phyloP scores from a whole-genome alignment of 1,284 basidiomycete genomes.

The Takashimella koratensis region DNA sequence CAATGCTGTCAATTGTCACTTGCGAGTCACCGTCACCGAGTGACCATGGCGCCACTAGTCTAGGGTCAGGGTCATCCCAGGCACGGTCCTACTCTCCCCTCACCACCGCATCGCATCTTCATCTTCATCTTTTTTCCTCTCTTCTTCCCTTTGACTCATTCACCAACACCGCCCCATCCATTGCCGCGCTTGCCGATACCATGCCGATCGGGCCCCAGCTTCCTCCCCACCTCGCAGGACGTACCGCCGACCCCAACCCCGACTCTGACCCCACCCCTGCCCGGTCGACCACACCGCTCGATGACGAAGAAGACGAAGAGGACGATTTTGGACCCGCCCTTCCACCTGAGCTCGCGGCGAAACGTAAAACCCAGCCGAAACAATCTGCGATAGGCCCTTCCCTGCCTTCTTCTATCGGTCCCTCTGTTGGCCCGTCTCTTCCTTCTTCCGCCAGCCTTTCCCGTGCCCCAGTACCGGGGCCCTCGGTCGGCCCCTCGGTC shows the following conservation, averaged over 20 bases:
- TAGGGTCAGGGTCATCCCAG: too few species aligned
- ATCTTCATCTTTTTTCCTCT: too few species aligned
- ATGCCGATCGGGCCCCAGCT: slow-evolving; percentile 18
- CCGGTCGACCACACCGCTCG: slow-evolving; percentile 18
- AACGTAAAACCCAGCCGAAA: slow-evolving; percentile 10
- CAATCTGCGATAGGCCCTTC: slow-evolving; percentile 5
- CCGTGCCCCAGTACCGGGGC: too few species aligned
- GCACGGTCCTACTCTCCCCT: too few species aligned
- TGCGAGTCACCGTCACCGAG: too few species aligned
- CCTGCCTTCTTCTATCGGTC: slow-evolving; percentile 4
- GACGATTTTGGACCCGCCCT: slow-evolving; percentile 68
- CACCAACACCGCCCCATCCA: too few species aligned
- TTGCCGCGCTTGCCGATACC: too few species aligned
- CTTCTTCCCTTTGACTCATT: too few species aligned
- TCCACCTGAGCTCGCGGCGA: slow-evolving; percentile 37
- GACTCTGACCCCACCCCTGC: background rate
- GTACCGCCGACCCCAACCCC: background rate
- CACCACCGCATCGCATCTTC: too few species aligned
- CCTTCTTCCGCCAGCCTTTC: too few species aligned
- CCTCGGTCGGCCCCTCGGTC: slow-evolving; percentile 2
- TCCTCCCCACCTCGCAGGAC: slow-evolving; percentile 7
- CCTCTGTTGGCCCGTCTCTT: slow-evolving; percentile 1
- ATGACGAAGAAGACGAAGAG: slow-evolving; percentile 58
- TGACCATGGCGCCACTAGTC: too few species aligned
- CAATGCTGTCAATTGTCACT: too few species aligned